Evolutionary conservation across 2,329 filamentous ascomycete genomes (phyloP).

Genomic region (Fusarium ramigenum): DNA sequence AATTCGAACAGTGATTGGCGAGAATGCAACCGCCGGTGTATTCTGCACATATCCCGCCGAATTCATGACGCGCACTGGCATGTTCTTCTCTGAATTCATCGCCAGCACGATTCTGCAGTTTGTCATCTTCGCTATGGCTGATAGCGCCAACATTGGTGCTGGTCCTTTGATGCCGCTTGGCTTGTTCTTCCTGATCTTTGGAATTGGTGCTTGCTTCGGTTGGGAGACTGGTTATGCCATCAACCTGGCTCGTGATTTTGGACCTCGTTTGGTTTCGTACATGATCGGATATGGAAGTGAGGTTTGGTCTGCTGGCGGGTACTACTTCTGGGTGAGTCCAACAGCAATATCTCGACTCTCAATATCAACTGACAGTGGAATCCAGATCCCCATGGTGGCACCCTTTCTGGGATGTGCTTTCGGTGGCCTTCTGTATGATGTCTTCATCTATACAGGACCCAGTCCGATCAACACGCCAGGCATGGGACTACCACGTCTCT

Average conservation of each 20-base stretch:
- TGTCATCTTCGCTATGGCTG: constrained; percentile 74
- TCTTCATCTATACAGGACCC: constrained; percentile 75
- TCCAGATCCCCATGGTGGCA: constrained; percentile 74
- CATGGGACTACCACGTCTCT: constrained; percentile 67
- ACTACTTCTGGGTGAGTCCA: constrained; percentile 75
- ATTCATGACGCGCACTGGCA: constrained; percentile 72
- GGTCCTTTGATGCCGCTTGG: constrained; percentile 66
- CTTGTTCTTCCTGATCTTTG: constrained; percentile 78
- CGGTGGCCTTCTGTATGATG: constrained; percentile 73
- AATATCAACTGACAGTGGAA: constrained; percentile 1
- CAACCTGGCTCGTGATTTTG: constrained; percentile 77
- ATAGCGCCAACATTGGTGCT: constrained; percentile 65
- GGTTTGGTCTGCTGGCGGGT: constrained; percentile 73
- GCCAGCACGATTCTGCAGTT: constrained; percentile 75
- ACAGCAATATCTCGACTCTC: neutral
- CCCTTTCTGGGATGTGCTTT: constrained; percentile 72
- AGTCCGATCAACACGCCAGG: constrained; percentile 75
- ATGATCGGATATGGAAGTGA: constrained; percentile 73
- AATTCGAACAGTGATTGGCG: constrained; percentile 68
- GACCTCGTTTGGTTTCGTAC: constrained; percentile 72
- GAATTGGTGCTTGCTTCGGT: constrained; percentile 76
- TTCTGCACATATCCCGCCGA: constrained; percentile 77
- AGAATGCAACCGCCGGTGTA: constrained; percentile 72
- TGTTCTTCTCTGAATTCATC: constrained; percentile 79
- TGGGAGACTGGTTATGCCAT: constrained; percentile 83